Evolutionary conservation across 495 filamentous ascomycete genomes (phyloP), one percentile per base, ranked within the genome.

Genomic region (Pseudoneurospora amorphoporcata): DNA sequence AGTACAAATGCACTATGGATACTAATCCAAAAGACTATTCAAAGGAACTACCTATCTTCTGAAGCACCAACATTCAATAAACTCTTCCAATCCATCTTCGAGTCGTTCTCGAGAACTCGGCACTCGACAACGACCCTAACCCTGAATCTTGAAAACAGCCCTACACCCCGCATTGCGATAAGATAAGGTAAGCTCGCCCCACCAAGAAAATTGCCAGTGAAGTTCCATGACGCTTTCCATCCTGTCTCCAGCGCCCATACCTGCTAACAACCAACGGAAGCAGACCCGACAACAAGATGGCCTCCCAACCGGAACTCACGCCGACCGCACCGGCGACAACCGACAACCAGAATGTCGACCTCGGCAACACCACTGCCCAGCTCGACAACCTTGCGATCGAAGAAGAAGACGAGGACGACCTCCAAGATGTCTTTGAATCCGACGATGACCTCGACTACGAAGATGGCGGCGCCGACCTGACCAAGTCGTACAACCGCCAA

Each of bases 401-500:
- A 65, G 53, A 86, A 14, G 89, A 89, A 41, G 70, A 76, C 12
- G 76, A 70, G 23, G 81, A 82, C 61, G 82, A 83, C 29, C 75
- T 84, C 4, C 82, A 85, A 29, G 88, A 88, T 29, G 81, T 87
- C 29, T 87, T 88, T 69, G 84, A 86, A 70, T 65, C 53, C 14
- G 90, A 90, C 29, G 83, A 88, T n/a, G 86, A 88, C 69, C 77
- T 89, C 6, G 87, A 90, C 43, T 84, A 86, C 65, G 87, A 88
- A 43, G 87, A 91, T 7, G 85, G 87, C 2, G 88, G 92, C 71
- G 81, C 85, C 42, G 92, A 97, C 79, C 87, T 94, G 53, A 93
- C 94, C 45, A 96, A 97, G 81, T 88, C 90, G 37, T 97, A 97
- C 84, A 99, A 97, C 80, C 92, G 94, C 71, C 93, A 95, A 78